These are phyloP conservation scores for Stemphylium vesicarium DNA, from an alignment of 2,329 filamentous ascomycete species.

Conservation along the genomic window DNA sequence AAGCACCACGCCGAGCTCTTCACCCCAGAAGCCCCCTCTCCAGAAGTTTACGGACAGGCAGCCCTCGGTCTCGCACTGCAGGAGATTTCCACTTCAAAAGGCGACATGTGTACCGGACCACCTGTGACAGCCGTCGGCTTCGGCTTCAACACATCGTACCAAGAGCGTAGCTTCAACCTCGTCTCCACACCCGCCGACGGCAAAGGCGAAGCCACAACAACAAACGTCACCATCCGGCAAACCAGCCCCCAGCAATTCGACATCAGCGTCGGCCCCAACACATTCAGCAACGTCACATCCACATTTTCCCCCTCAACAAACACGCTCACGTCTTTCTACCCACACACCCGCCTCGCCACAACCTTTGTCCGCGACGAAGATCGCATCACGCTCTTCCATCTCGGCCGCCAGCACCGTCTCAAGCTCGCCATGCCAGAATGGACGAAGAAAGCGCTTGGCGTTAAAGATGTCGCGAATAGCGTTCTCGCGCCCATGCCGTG, in stretches of 20 bases:
- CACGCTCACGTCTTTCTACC: conserved; percentile 76
- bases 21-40: conserved; percentile 62
- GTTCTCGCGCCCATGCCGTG: conserved; percentile 96
- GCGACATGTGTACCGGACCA: conserved; percentile 51
- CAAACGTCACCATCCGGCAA: conserved; percentile 60
- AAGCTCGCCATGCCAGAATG: conserved; percentile 69
- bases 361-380: conserved; percentile 71
- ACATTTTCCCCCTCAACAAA: conserved; percentile 53
- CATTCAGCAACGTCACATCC: conserved; percentile 55
- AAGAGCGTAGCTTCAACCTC: conserved; percentile 67
- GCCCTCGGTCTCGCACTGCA: conserved; percentile 74
- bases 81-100: conserved; percentile 34
- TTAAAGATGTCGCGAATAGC: conserved; percentile 80
- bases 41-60: conserved; percentile 85
- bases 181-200: conserved; percentile 55
- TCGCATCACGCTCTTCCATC: conserved; percentile 79
- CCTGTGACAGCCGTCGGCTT: conserved; percentile 60
- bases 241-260: conserved; percentile 59
- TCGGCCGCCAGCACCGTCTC: conserved; percentile 64
- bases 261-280: conserved; percentile 52
- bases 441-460: conserved; percentile 85
- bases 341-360: conserved; percentile 77
- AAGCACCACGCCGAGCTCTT: conserved; percentile 86
- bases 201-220: conserved; percentile 47
- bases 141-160: conserved; percentile 57